Conservation (phyloP, 768 basidiomycete species). For the Sporobolomyces pararoseus region DNA sequence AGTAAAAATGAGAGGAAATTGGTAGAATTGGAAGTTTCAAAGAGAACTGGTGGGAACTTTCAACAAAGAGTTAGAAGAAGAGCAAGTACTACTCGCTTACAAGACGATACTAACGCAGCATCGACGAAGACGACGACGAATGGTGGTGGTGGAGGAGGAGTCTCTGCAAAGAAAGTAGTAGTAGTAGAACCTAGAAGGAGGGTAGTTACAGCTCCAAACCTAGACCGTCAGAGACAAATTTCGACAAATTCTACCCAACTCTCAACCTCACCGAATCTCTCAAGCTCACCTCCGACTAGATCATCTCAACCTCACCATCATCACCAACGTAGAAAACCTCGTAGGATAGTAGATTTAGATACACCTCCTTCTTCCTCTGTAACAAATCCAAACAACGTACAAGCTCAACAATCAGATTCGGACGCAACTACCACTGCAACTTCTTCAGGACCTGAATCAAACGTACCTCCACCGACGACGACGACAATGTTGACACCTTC, state of each 20-base stretch:
- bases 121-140: background rate
- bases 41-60: background rate
- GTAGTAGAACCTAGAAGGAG: constrained; percentile 32
- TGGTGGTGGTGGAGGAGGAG: background rate
- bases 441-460: background rate
- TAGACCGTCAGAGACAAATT: background rate
- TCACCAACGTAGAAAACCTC: constrained; percentile 63
- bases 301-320: constrained; percentile 44
- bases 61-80: background rate
- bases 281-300: background rate
- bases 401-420: constrained; percentile 2
- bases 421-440: constrained; percentile 5
- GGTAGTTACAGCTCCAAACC: constrained; percentile 29
- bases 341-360: constrained; percentile 75
- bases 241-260: too few relatives aligned
- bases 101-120: background rate
- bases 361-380: constrained; percentile 40
- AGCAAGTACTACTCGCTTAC: background rate
- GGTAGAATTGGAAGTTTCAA: constrained; percentile 19
- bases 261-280: constrained; percentile 12
- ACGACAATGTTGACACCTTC: too few relatives aligned
- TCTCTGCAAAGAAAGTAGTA: constrained; percentile 31
- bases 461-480: background rate
- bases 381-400: background rate
- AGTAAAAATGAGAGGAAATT: constrained; percentile 17